Percentiles rank a stretch among this genome's conserved stretches.
phyloP scores from a whole-genome alignment of 352 stramenopile species.

The Thraustochytrium striatum region DNA sequence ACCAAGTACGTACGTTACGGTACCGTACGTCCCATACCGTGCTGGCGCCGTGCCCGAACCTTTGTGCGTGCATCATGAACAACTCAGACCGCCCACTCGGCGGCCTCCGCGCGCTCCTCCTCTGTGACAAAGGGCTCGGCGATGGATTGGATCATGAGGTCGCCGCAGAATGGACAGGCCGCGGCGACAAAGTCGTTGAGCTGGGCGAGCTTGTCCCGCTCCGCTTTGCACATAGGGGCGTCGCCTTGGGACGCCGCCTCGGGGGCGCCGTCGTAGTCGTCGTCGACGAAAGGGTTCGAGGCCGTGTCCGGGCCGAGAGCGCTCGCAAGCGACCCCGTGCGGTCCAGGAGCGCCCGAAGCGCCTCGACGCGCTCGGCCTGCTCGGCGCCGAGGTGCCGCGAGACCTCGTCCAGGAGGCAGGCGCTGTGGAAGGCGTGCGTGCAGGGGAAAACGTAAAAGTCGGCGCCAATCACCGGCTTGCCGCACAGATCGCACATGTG shows the following conservation, averaged over 20 bases:
- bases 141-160: slow-evolving; percentile 92
- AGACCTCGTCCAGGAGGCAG: slow-evolving; percentile 76
- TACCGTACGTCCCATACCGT: too few species aligned
- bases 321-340: background rate
- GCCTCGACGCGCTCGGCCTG: slow-evolving; percentile 80
- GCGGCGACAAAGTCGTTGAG: slow-evolving; percentile 86
- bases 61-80: too few species aligned
- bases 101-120: slow-evolving; percentile 67
- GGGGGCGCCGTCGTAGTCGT: background rate
- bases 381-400: slow-evolving; percentile 72
- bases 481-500: slow-evolving; percentile 80
- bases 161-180: slow-evolving; percentile 87
- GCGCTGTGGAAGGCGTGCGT: slow-evolving; percentile 84
- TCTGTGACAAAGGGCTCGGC: slow-evolving; percentile 80
- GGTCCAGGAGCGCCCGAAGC: slow-evolving; percentile 54
- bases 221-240: background rate
- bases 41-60: too few species aligned
- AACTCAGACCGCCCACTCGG: slow-evolving; percentile 50
- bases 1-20: too few species aligned
- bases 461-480: slow-evolving; percentile 75
- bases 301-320: background rate
- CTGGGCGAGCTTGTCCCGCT: slow-evolving; percentile 74
- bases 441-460: slow-evolving; percentile 91
- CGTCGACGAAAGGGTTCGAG: background rate
- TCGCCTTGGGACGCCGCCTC: slow-evolving; percentile 63